phyloP scores from a whole-genome alignment of 768 basidiomycete genomes.

The Psilocybe azurescens region DNA sequence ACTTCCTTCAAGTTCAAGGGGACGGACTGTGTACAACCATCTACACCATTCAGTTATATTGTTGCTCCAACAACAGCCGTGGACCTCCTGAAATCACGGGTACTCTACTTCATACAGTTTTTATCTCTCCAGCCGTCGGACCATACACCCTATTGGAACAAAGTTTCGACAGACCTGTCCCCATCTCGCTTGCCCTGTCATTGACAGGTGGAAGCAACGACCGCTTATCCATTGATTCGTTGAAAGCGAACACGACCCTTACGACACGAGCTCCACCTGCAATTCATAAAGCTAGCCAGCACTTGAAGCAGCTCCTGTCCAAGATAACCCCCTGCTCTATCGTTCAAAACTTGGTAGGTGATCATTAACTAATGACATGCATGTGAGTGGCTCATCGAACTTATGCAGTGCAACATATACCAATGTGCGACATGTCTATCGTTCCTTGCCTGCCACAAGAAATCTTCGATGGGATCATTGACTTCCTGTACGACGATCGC shows the following conservation, averaged over 20 bases:
- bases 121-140: not conserved
- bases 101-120: not conserved
- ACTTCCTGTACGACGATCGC: slow-evolving; percentile 33
- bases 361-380: no score
- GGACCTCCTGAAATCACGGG: not conserved
- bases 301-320: not conserved
- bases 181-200: not conserved
- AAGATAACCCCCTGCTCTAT: not conserved
- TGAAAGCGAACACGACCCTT: no score
- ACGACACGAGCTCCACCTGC: not conserved
- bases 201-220: not conserved
- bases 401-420: not conserved
- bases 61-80: not conserved
- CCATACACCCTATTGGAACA: no score
- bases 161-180: no score
- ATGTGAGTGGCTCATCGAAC: not conserved
- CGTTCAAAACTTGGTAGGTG: no score
- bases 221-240: no score
- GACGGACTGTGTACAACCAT: not conserved
- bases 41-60: not conserved
- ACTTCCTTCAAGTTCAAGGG: not conserved
- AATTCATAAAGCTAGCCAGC: not conserved
- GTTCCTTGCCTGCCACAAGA: slow-evolving; percentile 35
- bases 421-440: not conserved
- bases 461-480: slow-evolving; percentile 35